Conservation (phyloP, 352 stramenopile genomes). For the Phytophthora tubulina region DNA sequence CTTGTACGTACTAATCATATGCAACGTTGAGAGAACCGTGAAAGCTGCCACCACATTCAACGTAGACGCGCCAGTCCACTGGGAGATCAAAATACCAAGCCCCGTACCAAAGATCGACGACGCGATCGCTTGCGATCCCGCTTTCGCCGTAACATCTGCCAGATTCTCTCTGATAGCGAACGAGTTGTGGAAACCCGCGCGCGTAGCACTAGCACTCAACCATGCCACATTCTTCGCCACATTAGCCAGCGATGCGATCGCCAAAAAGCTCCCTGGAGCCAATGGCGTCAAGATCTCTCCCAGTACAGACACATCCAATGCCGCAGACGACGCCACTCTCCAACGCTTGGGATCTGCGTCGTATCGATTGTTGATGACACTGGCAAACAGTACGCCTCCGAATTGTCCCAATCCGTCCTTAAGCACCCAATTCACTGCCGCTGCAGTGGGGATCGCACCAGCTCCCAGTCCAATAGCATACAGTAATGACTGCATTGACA, state of each 20-base stretch:
- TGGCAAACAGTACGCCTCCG: conserved; percentile 95
- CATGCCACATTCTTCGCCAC: conserved; percentile 97
- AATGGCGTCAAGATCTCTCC: conserved; percentile 93
- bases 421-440: conserved; percentile 96
- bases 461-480: conserved; percentile 94
- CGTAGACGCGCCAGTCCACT: conserved; percentile 63
- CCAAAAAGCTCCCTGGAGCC: conserved; percentile 87
- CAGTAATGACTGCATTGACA: conserved; percentile 95
- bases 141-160: conserved; percentile 97
- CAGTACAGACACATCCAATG: conserved; percentile 92
- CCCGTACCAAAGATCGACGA: conserved; percentile 89
- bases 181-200: conserved; percentile 95
- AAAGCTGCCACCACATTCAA: conserved; percentile 65
- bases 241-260: conserved; percentile 90
- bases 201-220: conserved; percentile 93
- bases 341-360: conserved; percentile 96
- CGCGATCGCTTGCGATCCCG: conserved; percentile 94
- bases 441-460: conserved; percentile 87
- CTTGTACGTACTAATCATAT: conserved; percentile 72
- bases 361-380: conserved; percentile 93
- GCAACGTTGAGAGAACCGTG: conserved; percentile 53
- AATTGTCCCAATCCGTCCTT: conserved; percentile 98
- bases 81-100: conserved; percentile 71
- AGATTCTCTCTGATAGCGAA: conserved; percentile 93
- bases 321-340: conserved; percentile 91